These are phyloP conservation scores for Albatrellus sp. DNA, from an alignment of 1,284 basidiomycete species.

Conservation along the genomic window DNA sequence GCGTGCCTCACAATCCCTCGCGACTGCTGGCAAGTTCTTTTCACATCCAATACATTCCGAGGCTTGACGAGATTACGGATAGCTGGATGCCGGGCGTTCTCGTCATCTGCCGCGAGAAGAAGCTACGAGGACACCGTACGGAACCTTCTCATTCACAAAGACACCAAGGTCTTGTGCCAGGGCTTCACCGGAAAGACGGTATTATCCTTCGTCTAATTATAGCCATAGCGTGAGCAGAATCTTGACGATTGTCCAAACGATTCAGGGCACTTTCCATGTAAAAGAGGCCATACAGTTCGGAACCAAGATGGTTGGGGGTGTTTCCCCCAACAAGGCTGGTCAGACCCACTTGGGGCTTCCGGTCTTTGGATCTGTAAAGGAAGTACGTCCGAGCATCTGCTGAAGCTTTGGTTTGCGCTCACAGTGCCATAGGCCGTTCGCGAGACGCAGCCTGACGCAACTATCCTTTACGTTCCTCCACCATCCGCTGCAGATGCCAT, in stretches of 20 bases:
- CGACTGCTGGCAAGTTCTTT: conserved; percentile 32
- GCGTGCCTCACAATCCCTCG: conserved; percentile 44
- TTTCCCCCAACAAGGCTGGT: conserved; percentile 96
- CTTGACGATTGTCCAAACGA: too few species aligned
- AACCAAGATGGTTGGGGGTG: conserved; percentile 96
- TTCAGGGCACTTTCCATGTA: conserved; percentile 92
- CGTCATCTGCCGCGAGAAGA: conserved; percentile 56
- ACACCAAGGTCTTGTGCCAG: conserved; percentile 90
- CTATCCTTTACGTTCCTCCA: conserved; percentile 93
- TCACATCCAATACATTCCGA: background rate
- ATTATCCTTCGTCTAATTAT: conserved; percentile 20
- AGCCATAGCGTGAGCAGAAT: too few species aligned
- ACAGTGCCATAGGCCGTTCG: conserved; percentile 55
- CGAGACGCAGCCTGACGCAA: conserved; percentile 79
- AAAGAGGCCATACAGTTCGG: conserved; percentile 91
- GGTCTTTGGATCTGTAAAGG: conserved; percentile 86
- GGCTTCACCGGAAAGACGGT: conserved; percentile 98
- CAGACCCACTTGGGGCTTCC: conserved; percentile 92
- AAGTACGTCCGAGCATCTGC: conserved; percentile 39
- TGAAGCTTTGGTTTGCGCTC: background rate
- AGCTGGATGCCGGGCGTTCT: conserved; percentile 70
- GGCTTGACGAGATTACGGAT: conserved; percentile 6
- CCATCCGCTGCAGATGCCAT: conserved; percentile 90
- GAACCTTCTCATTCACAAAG: conserved; percentile 89
- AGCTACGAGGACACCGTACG: conserved; percentile 84